These are phyloP conservation scores for Phylloporus sp. DNA, from an alignment of 768 basidiomycete genomes.

Conservation along the genomic window DNA sequence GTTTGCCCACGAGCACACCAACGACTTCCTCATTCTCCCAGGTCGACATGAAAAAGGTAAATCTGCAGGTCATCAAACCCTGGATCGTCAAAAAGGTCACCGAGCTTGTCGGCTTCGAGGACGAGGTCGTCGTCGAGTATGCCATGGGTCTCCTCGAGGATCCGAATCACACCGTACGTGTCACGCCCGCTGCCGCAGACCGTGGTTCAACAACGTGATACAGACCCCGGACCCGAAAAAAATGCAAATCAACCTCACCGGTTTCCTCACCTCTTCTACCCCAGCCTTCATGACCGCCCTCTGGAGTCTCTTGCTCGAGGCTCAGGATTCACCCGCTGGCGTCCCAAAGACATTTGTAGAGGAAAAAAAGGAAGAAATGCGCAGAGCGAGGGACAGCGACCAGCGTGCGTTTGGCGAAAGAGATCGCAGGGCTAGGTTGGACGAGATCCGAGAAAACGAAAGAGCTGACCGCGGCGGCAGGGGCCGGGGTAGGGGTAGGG, in stretches of 20 bases:
- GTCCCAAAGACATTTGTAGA: slow-evolving; percentile 89
- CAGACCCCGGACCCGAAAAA: slow-evolving; percentile 89
- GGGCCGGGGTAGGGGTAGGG: slow-evolving; percentile 57
- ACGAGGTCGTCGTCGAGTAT: slow-evolving; percentile 96
- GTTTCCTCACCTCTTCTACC: slow-evolving; percentile 87
- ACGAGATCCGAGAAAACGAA: slow-evolving; percentile 64
- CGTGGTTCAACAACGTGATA: neutral
- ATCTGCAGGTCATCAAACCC: slow-evolving; percentile 83
- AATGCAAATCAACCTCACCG: slow-evolving; percentile 92
- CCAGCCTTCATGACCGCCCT: slow-evolving; percentile 80
- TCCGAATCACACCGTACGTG: slow-evolving; percentile 67
- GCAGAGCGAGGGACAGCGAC: slow-evolving; percentile 60
- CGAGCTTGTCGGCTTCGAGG: slow-evolving; percentile 89
- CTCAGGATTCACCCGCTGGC: slow-evolving; percentile 82
- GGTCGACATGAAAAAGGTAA: slow-evolving; percentile 97
- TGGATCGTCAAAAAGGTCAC: slow-evolving; percentile 95
- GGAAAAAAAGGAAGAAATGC: slow-evolving; percentile 88
- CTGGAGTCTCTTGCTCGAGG: slow-evolving; percentile 91
- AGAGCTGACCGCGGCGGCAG: slow-evolving; percentile 43
- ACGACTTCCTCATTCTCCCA: slow-evolving; percentile 21
- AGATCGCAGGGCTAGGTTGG: slow-evolving; percentile 61
- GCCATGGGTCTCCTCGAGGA: slow-evolving; percentile 94
- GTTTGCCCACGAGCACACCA: neutral
- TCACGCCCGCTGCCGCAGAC: neutral
- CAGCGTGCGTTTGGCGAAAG: slow-evolving; percentile 63